phyloP scores from a whole-genome alignment of 805 yeast species.

The Kodamaea restingae region DNA sequence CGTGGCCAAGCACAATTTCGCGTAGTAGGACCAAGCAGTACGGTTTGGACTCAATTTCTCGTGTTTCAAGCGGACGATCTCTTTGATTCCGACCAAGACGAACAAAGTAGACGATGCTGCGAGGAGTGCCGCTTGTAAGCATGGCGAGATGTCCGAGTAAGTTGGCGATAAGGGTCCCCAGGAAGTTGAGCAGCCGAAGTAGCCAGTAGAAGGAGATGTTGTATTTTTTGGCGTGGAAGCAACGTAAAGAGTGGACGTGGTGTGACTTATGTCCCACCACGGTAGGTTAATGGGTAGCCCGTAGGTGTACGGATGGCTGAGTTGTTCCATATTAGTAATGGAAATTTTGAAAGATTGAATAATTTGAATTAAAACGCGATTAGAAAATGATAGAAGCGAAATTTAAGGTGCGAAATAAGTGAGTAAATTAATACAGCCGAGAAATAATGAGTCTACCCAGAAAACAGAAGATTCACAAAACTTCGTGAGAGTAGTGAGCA shows the following conservation, averaged over 20 bases:
- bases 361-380: no score
- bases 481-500: no score
- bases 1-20: constrained; percentile 37
- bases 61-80: constrained; percentile 29
- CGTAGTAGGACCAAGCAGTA: constrained; percentile 36
- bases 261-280: neutral
- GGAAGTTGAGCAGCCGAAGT: constrained; percentile 22
- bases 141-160: constrained; percentile 55
- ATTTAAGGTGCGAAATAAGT: neutral
- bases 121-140: constrained; percentile 53
- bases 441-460: no score
- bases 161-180: constrained; percentile 36
- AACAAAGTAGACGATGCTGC: constrained; percentile 39
- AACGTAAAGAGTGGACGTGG: neutral
- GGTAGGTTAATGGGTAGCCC: neutral
- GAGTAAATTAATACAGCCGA: neutral
- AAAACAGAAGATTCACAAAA: no score
- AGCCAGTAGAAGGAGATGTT: neutral
- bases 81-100: constrained; percentile 39
- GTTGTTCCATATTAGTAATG: neutral
- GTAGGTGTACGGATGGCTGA: neutral
- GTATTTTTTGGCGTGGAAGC: neutral
- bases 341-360: neutral
- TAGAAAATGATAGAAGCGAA: neutral
- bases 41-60: constrained; percentile 29